Base-by-base conservation (phyloP, 2,329 filamentous ascomycete genomes). In the Ophiocordyceps australis region DNA sequence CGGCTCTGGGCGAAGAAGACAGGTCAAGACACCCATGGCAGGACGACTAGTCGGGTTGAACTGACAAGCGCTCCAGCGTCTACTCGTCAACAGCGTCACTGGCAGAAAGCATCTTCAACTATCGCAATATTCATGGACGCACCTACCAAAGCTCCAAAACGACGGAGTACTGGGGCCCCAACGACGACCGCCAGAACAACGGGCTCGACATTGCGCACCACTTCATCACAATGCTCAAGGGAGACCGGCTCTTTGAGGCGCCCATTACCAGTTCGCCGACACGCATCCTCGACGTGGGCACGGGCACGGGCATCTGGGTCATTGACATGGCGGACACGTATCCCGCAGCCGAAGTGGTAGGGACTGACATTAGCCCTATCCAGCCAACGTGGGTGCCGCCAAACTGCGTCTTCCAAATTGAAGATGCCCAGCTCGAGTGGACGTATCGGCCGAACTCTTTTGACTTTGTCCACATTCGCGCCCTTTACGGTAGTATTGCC, bases 391-490 rank as follows among this genome's bases (percentile, higher is more conserved):
- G 62, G 47, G 57, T 72, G 3, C 12, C 29, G 3, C 28, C 23
- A 11, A 36, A 34, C 16, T 28, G 25, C 20, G 10, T 18, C 14
- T 45, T 45, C 21, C 36, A 42, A 18, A 39, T 53, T 29, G 52
- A 46, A 24, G 49, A 46, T 32, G 43, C 29, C 31, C 41, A 31
- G 23, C 39, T 26, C 16, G 38, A 36, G 14, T 47, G 44, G 44
- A 46, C 41, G 1, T 47, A 40, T 20, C 24, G 28, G 17, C 25
- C 28, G 5, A 30, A 35, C 28, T 43, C 53, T 17, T 65, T 69
- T 37, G 68, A 74, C 43, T 66, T 61, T 35, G 60, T 76, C 27
- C 72, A 74, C 39, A 60, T 64, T 7, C 59, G 63, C 17, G 54
- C 63, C 36, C 49, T 74, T 34, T 50, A 59, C 4, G 70, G 69